These are phyloP conservation scores for Aspergillus sp. DNA, from an alignment of 2,329 filamentous ascomycete genomes.

Conservation along the genomic window DNA sequence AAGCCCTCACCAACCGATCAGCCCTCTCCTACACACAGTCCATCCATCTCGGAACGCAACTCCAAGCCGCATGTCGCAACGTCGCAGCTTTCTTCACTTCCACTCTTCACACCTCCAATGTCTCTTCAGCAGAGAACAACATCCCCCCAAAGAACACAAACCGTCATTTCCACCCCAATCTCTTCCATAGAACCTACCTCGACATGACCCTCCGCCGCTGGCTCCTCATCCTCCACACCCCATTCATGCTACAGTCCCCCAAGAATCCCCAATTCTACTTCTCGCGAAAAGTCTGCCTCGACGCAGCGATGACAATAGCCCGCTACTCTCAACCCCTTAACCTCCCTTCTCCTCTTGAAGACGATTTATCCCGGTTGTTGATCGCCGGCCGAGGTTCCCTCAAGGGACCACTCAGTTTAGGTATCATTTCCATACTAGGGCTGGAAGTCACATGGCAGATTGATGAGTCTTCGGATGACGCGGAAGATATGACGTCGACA, in stretches of 20 bases:
- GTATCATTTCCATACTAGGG: slow-evolving; percentile 1
- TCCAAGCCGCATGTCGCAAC: neutral
- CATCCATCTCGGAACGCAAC: neutral
- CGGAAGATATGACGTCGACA: neutral
- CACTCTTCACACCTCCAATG: neutral
- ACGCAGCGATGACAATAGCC: neutral
- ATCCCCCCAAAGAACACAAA: neutral
- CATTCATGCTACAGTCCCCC: neutral
- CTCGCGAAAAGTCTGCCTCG: neutral
- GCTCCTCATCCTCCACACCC: neutral
- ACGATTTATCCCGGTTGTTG: neutral
- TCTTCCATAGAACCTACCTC: neutral
- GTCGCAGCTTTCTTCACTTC: neutral
- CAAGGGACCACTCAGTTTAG: neutral
- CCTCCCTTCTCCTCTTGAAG: neutral
- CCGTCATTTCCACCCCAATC: neutral
- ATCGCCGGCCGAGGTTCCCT: neutral
- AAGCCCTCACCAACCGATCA: neutral
- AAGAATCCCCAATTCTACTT: neutral
- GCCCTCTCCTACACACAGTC: neutral
- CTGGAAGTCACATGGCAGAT: slow-evolving; percentile 24
- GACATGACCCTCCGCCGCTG: neutral
- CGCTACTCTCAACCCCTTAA: neutral
- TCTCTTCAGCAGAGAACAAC: neutral
- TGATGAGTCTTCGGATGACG: slow-evolving; percentile 14